Base-by-base conservation (phyloP, 2,329 filamentous ascomycete genomes). In the Diaporthe nobilis region DNA sequence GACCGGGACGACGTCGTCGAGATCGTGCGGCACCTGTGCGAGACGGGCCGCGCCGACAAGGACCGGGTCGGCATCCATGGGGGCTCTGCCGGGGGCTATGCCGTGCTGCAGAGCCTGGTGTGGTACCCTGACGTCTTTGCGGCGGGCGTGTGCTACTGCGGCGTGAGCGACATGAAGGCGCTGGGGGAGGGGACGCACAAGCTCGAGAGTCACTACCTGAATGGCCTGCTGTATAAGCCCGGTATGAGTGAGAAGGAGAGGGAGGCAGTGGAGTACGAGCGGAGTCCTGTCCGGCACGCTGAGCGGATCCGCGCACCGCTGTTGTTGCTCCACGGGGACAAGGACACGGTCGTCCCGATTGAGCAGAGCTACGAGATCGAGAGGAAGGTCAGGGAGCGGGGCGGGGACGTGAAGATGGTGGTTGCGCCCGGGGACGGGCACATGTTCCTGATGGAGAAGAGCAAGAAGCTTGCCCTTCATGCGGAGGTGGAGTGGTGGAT, bases 311-410 rank as follows among this genome's bases (percentile, higher is more conserved):
- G 81, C 53, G 82, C 86, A 2, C 88, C 89, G 0, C 79, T 92
- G 31, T 80, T 92, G 49, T 81, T 93, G n/a, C 78, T 92, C 7
- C 88, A 92, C 31, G 91, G 91, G 0, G 85, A 85, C 2, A 82
- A 82, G 5, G 91, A 93, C 78, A 87, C 86, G 55, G 86, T 92
- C 2, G 91, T 92, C 22, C 91, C 90, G 0, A 80, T 89, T n/a
- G 84, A 86, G 22, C 91, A 93, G 80, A 88, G 89, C 3, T 82
- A 85, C 44, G 85, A 88, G 71, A 89, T 93, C 81, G 86, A 88
- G 13, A 81, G 82, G 55, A 84, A 85, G n/a, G 83, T 90, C 31
- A 81, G 81, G 71, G 78, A 80, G 13, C 83, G 82, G 2, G 87
- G 86, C 0, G 83, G 85, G 1, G 82, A 87, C 37, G 87, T 90